Base-by-base conservation (phyloP, 306 rosid species). In the Quercus ilex region DNA sequence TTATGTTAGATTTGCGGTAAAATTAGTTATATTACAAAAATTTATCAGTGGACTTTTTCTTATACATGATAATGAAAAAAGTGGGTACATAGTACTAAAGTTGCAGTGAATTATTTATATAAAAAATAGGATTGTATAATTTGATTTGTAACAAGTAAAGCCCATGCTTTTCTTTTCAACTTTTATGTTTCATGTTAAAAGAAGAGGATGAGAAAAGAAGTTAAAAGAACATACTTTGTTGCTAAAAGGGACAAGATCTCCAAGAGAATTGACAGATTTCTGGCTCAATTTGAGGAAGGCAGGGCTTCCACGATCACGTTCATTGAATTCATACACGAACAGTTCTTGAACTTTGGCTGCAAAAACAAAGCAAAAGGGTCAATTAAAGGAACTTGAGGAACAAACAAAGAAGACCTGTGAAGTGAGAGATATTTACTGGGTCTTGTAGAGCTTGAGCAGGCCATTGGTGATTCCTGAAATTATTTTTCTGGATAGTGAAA, bases 241-340 rank as follows among this genome's bases (percentile, higher is more conserved):
- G 52, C 89, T 89, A 71, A 90, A 90, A 1, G 96, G 96, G 43
- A 92, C 92, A 13, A 92, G 87, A 88, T 89, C 97, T 18, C 91
- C 97, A 0, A 92, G 89, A 10, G 92, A 83, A 79, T 86, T 87
- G 9, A 83, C 86, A 26, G 69, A 35, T 74, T 90, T 92, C 81
- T 90, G 89, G 72, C 96, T 92, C 28, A 92, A 76, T 28, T 85
- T 67, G 31, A 92, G 92, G 49, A 83, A 88, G 9, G 89, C 92
- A 46, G 92, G 96, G 73, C 96, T 92, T 68, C 89, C 87, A 41
- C 92, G 93, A 81, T 92, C 91, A 20, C 88, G 57, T 76, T 90
- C 93, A 46, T 92, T 92, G 80, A 90, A 80, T 83, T 89, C 96
- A 70, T 92, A 92, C 5, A 89, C 88, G 46, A 57, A 13, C 20